A percentile compares a stretch with the other conserved stretches of the same genome.
Evolutionary conservation across 345 rosid genomes (phyloP).

Genomic region (Capsella bursapastoris): DNA sequence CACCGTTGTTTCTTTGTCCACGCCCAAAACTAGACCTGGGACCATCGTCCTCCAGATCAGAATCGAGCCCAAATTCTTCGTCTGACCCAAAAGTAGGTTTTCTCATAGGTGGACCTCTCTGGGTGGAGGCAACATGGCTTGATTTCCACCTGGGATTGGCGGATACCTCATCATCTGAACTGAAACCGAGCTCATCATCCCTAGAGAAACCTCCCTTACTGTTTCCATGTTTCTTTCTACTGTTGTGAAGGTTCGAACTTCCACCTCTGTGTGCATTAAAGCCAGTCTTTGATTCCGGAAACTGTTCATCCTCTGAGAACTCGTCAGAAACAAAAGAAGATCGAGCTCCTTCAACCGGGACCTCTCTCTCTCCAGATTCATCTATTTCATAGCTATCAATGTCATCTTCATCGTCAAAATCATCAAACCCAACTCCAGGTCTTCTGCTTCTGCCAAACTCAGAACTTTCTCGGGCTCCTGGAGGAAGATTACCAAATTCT

Average conservation of each 20-base stretch:
- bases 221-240: constrained; percentile 46
- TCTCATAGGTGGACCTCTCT: constrained; percentile 48
- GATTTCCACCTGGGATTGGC: constrained; percentile 72
- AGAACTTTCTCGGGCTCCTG: constrained; percentile 53
- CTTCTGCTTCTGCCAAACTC: constrained; percentile 45
- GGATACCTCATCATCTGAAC: constrained; percentile 65
- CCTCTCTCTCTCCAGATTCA: constrained; percentile 44
- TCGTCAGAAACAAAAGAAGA: constrained; percentile 42
- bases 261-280: constrained; percentile 39
- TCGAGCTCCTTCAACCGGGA: constrained; percentile 37
- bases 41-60: constrained; percentile 61
- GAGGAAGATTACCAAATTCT: constrained; percentile 42
- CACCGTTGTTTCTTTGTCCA: constrained; percentile 40
- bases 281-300: constrained; percentile 53
- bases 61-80: constrained; percentile 58
- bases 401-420: constrained; percentile 93
- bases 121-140: constrained; percentile 64
- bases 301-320: constrained; percentile 53
- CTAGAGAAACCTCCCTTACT: constrained; percentile 48
- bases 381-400: constrained; percentile 91
- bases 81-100: constrained; percentile 73
- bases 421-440: constrained; percentile 78
- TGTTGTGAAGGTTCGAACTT: constrained; percentile 35
- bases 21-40: constrained; percentile 42
- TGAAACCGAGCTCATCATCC: constrained; percentile 55